Percentiles rank a stretch among this genome's conserved stretches.
These are phyloP conservation scores for Groenewaldozyma sp. DNA, from an alignment of 1,139 yeast genomes.

Conservation along the genomic window DNA sequence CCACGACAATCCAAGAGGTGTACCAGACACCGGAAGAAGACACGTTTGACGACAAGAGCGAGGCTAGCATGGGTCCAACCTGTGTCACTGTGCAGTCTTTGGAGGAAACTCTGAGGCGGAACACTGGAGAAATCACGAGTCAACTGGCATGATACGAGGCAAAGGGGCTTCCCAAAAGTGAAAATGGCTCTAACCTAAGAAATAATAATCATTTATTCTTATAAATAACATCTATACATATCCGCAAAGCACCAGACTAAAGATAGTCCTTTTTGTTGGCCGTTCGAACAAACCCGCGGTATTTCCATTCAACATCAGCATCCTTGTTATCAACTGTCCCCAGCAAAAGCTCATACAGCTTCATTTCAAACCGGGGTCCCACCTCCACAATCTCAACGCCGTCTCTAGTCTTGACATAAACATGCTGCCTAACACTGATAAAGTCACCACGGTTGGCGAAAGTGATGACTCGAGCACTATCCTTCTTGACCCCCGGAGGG, in stretches of 20 bases:
- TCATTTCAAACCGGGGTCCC: constrained; percentile 98
- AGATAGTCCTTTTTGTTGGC: constrained; percentile 91
- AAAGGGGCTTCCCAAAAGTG: no score
- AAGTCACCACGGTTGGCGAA: constrained; percentile 87
- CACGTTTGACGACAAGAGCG: no score
- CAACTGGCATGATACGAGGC: constrained; percentile 6
- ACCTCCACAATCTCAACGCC: constrained; percentile 87
- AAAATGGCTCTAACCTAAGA: neutral
- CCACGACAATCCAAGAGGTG: no score
- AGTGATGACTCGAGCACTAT: constrained; percentile 79
- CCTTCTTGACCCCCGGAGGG: constrained; percentile 95
- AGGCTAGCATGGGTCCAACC: no score
- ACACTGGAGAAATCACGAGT: constrained; percentile 30
- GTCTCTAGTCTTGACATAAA: constrained; percentile 81
- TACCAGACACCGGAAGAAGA: no score
- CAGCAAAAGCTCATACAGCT: constrained; percentile 73
- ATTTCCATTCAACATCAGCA: constrained; percentile 97
- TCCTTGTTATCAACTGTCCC: constrained; percentile 93
- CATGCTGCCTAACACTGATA: constrained; percentile 90
- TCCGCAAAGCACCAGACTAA: constrained; percentile 20
- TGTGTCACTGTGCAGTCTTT: constrained; percentile 29
- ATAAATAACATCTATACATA: neutral
- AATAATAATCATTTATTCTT: neutral
- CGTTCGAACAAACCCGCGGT: constrained; percentile 85
- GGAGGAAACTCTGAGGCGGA: constrained; percentile 34